Evolutionary conservation across 140 eudicot genomes (phyloP), one percentile per base, ranked within the genome.

Genomic region (Stevia rebaudiana): DNA sequence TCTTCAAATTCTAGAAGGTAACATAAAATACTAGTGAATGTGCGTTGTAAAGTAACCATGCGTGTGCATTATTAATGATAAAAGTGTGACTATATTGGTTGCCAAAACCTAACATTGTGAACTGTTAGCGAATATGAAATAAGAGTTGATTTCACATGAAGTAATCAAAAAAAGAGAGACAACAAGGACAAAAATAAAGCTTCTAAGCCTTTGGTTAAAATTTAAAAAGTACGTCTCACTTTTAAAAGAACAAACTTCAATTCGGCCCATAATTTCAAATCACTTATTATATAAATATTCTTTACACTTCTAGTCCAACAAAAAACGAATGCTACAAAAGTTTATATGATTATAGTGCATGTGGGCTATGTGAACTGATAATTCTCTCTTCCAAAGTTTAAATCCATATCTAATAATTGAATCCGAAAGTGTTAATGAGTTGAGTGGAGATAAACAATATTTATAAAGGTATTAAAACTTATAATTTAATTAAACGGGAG

Each of bases 81-180:
- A 49, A 28, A 23, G 37, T 72, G 71, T 28, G 49, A 72, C 23
- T 19, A 71, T 30, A 52, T 57, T 59, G 55, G 63, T 55, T 40
- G 67, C 67, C 33, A 67, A 74, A 58, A 59, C 74, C 63, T 65
- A 66, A 73, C 68, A 43, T 31, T 57, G 68, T 65, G 62, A 67
- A 63, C 71, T 72, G 65, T 40, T 69, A 42, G 23, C 12, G 22
- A 51, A 62, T 39, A 62, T 47, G 67, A 64, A 72, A 44, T 18
- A 46, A 12, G 65, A 73, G 64, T n/a, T 15, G 56, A 58, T 28
- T 59, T 5, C 74, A 67, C 57, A 40, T 66, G 74, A 67, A 74
- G 74, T 18, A 16, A 74, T 74, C 74, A 66, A 74, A 69, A 66
- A 73, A 73, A 73, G 73, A 15, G 53, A 44, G 59, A 55, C 71